Conservation (phyloP, 768 basidiomycete genomes). For the Phanerochaete carnosa region DNA sequence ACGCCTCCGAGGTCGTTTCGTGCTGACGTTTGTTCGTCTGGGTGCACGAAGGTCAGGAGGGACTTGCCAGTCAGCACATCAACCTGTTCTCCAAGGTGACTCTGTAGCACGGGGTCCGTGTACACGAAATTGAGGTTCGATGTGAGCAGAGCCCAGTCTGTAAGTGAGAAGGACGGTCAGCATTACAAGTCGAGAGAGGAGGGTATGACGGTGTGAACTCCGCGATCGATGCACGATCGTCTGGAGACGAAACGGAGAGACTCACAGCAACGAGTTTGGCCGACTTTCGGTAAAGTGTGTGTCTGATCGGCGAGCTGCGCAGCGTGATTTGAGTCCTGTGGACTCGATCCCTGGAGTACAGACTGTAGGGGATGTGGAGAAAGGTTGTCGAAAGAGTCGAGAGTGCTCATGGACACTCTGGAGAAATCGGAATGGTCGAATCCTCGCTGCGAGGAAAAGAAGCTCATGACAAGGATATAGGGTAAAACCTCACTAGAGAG, state of each 20-base stretch:
- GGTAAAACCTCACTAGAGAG: constrained; percentile 17
- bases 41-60: constrained; percentile 77
- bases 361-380: constrained; percentile 28
- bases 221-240: constrained; percentile 40
- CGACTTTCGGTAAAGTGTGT: constrained; percentile 49
- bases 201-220: constrained; percentile 20
- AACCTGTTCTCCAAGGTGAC: constrained; percentile 71
- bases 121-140: constrained; percentile 75
- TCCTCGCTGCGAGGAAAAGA: constrained; percentile 25
- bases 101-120: constrained; percentile 74
- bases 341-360: constrained; percentile 23
- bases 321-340: constrained; percentile 8
- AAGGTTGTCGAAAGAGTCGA: constrained; percentile 33
- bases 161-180: constrained; percentile 12
- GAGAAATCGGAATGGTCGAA: constrained; percentile 27
- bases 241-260: constrained; percentile 26
- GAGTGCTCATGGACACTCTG: constrained; percentile 21
- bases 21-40: constrained; percentile 77
- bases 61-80: constrained; percentile 65
- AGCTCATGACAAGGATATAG: constrained; percentile 27
- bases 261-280: constrained; percentile 78
- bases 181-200: constrained; percentile 27
- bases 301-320: constrained; percentile 33
- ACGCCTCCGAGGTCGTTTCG: constrained; percentile 71
- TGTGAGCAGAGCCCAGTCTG: constrained; percentile 84